phyloP scores from a whole-genome alignment of 169 alveolate genomes.

The Plasmodium coatneyi region DNA sequence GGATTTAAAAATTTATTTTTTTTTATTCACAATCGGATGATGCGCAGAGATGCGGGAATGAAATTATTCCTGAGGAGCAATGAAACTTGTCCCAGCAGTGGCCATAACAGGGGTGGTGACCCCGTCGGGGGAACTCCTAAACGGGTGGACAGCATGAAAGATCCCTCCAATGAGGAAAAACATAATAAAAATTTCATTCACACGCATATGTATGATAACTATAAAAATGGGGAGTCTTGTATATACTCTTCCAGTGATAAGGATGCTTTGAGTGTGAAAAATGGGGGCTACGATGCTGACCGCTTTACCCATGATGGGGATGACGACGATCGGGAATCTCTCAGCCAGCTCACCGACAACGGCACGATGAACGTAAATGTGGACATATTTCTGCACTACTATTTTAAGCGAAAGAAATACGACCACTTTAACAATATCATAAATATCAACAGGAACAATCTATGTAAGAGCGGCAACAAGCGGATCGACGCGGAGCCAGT shows the following conservation, averaged over 20 bases:
- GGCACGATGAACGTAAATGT: slow-evolving; percentile 70
- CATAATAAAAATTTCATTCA: slow-evolving; percentile 1
- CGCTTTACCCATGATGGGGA: neutral
- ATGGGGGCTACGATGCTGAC: neutral
- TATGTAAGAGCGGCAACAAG: slow-evolving; percentile 9
- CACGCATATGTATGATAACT: slow-evolving; percentile 20
- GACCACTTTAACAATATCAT: slow-evolving; percentile 66
- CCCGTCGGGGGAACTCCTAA: neutral
- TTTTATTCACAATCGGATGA: slow-evolving; percentile 56
- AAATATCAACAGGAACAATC: slow-evolving; percentile 55
- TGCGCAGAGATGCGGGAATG: neutral
- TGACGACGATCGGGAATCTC: slow-evolving; percentile 26
- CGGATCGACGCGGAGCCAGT: neutral
- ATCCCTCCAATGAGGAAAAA: neutral
- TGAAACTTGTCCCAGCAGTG: neutral
- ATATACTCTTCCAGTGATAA: slow-evolving; percentile 59
- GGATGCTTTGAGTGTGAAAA: slow-evolving; percentile 6
- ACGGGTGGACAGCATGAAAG: neutral
- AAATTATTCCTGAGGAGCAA: neutral
- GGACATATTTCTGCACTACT: slow-evolving; percentile 63
- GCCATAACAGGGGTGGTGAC: neutral
- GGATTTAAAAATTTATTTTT: slow-evolving; percentile 63
- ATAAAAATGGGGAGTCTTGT: slow-evolving; percentile 21
- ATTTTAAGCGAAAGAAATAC: slow-evolving; percentile 53
- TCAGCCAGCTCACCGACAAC: slow-evolving; percentile 61